A percentile compares a stretch with the other conserved stretches of the same genome.
These are phyloP conservation scores for Arabidopsis suecica DNA, from an alignment of 345 rosid genomes.

Conservation along the genomic window DNA sequence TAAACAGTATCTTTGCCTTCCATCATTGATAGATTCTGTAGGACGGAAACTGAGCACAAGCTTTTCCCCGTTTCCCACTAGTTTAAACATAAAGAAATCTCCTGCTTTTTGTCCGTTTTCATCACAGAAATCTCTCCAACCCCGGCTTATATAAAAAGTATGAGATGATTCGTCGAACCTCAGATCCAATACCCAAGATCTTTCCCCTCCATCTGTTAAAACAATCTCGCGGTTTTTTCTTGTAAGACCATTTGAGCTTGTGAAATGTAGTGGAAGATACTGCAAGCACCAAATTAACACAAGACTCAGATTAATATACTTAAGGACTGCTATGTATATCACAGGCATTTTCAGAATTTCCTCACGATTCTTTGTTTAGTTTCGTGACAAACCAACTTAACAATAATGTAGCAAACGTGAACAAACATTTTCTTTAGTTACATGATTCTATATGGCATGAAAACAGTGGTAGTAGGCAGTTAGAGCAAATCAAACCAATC, in stretches of 20 bases:
- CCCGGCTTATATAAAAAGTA: not conserved
- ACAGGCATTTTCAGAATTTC: not conserved
- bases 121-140: slow-evolving; percentile 24
- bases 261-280: slow-evolving; percentile 10
- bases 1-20: not conserved
- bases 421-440: not conserved
- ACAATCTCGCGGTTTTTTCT: not conserved
- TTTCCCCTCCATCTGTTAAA: slow-evolving; percentile 10
- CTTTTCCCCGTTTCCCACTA: not conserved
- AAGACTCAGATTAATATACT: not conserved
- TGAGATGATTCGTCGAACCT: not conserved
- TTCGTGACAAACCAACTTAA: slow-evolving; percentile 1
- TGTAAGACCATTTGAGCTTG: not conserved
- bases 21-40: not conserved
- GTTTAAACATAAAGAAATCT: not conserved
- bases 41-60: not conserved
- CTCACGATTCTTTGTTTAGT: not conserved
- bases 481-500: not conserved
- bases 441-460: not conserved
- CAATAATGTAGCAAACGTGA: not conserved
- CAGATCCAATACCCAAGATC: slow-evolving; percentile 10
- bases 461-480: not conserved
- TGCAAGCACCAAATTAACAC: slow-evolving; percentile 2
- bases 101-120: slow-evolving; percentile 16
- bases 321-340: not conserved